Percentiles rank a stretch among this genome's conserved stretches.
Conservation (phyloP, 176 grass and related monocot species). For the Zizania latifolia region DNA sequence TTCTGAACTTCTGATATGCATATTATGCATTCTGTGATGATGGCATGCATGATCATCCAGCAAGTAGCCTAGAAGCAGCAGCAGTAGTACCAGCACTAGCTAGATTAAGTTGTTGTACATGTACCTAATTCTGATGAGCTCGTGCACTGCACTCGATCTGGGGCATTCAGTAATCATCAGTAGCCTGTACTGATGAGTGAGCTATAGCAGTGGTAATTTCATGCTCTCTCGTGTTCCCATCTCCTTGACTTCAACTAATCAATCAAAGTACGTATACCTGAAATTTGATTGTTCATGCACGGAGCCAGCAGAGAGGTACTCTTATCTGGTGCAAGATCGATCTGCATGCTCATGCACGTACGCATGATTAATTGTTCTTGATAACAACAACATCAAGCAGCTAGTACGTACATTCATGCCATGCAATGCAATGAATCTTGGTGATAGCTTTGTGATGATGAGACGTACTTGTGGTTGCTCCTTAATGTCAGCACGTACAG, state of each 20-base stretch:
- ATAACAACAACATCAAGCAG: neutral
- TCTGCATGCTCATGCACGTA: neutral
- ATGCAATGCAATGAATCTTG: neutral
- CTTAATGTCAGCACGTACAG: neutral
- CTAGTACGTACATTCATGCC: neutral
- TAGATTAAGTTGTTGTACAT: conserved; percentile 27
- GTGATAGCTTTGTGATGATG: neutral
- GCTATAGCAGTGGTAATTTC: conserved; percentile 13
- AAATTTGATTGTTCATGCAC: neutral
- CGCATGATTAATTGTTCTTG: neutral
- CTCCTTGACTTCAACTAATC: neutral
- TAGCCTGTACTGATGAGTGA: conserved; percentile 12
- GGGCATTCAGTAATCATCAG: neutral
- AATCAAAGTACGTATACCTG: neutral
- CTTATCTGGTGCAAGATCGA: neutral
- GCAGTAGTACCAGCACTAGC: neutral
- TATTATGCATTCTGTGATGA: neutral
- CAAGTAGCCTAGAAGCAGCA: neutral
- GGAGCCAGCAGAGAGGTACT: neutral
- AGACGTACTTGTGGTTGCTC: conserved; percentile 6
- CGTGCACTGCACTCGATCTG: conserved; percentile 24
- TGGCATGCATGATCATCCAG: neutral
- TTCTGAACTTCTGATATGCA: neutral
- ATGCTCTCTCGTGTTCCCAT: neutral
- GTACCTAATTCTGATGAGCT: conserved; percentile 35